Percentiles rank a stretch among this genome's conserved stretches.
Conservation (phyloP, 176 grass and related monocot genomes). For the Thinopyrum elongatum region DNA sequence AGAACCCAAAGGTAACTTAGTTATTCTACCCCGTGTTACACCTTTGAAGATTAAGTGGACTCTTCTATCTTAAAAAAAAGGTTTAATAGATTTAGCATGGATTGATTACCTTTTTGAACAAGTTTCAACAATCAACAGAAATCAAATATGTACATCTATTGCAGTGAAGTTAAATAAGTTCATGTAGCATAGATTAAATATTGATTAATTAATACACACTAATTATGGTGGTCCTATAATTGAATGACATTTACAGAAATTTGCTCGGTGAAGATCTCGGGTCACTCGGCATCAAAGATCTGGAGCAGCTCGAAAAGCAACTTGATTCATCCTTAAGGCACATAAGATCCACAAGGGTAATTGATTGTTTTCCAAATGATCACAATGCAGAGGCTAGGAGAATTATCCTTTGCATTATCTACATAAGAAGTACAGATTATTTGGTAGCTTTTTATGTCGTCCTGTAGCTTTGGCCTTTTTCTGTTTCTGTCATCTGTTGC, state of each 20-base stretch:
- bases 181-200: not conserved
- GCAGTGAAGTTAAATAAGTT: not conserved
- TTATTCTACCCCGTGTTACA: not conserved
- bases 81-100: too few relatives aligned
- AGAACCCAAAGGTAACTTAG: slow-evolving; percentile 65
- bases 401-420: not conserved
- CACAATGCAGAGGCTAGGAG: not conserved
- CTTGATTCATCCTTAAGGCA: slow-evolving; percentile 92
- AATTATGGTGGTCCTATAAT: not conserved
- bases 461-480: not conserved
- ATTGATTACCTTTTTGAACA: not conserved
- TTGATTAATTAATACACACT: not conserved
- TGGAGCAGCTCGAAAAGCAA: slow-evolving; percentile 86
- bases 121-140: not conserved
- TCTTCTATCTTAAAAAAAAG: too few relatives aligned
- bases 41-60: too few relatives aligned
- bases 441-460: not conserved
- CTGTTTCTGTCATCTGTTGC: not conserved
- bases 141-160: not conserved
- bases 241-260: slow-evolving; percentile 58
- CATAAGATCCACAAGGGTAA: slow-evolving; percentile 94
- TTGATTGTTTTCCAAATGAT: not conserved
- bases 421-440: not conserved
- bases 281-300: slow-evolving; percentile 59
- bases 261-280: slow-evolving; percentile 86